Evolutionary conservation across 768 basidiomycete species (phyloP).

Genomic region (Scleroderma citrinum): DNA sequence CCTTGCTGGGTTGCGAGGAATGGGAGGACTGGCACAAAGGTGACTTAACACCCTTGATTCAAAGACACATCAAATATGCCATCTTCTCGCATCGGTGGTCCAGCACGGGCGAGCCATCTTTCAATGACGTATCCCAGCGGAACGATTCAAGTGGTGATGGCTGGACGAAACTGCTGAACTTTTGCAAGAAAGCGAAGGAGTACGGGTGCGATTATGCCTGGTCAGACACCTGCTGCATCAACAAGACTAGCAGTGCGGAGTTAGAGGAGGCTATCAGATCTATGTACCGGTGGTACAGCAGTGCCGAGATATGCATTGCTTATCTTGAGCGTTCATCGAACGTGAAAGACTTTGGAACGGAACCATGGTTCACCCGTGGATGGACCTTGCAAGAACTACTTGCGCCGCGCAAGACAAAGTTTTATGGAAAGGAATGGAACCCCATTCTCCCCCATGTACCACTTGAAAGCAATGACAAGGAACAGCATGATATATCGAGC

Average conservation of each 20-base stretch:
- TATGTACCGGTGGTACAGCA: slow-evolving; percentile 1
- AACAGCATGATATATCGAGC: background rate
- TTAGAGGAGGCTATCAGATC: slow-evolving; percentile 3
- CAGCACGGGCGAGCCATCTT: slow-evolving; percentile 1
- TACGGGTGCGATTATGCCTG: slow-evolving; percentile 1
- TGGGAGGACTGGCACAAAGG: background rate
- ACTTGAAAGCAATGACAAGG: background rate
- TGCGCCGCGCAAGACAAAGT: background rate
- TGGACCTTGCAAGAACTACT: slow-evolving; percentile 1
- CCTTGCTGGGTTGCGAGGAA: background rate
- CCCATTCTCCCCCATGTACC: background rate
- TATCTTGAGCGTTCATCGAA: background rate
- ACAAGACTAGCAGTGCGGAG: slow-evolving; percentile 7
- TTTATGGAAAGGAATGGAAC: background rate
- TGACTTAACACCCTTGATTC: background rate
- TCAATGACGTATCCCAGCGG: background rate
- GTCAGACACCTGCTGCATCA: slow-evolving; percentile 10
- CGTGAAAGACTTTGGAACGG: background rate
- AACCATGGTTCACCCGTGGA: slow-evolving; percentile 1
- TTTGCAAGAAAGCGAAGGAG: slow-evolving; percentile 2
- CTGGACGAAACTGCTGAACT: background rate
- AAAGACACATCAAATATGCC: background rate
- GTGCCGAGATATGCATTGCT: background rate
- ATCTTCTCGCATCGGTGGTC: slow-evolving; percentile 6
- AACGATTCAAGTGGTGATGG: background rate